Evolutionary conservation across 768 basidiomycete genomes (phyloP), one percentile per base, ranked within the genome.

Genomic region (Saitozyma sp.): DNA sequence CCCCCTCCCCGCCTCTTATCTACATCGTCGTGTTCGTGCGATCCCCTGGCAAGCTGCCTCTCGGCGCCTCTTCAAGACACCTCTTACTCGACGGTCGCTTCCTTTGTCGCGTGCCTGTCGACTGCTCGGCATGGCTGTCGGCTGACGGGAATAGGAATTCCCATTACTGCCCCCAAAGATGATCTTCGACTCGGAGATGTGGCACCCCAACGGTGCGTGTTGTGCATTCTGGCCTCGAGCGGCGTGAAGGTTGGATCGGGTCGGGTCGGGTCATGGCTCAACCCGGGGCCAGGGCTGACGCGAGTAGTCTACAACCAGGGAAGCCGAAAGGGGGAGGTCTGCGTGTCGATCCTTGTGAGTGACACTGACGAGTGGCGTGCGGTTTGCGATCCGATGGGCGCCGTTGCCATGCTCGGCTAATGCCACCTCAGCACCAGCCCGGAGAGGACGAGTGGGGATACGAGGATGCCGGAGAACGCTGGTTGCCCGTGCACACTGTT

Each of bases 401-500:
- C 54, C 39, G 20, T 54, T 14, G 50, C 20, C 37, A n/a, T 50
- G 67, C 48, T 63, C 20, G 45, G 46, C 58, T 46, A 20, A 50
- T 56, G 40, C 29, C 2, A 29, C 6, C 56, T 1, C 68, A 96
- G 92, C 95, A 98, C 74, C 87, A 90, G 42, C 95, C 95, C 0
- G 95, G 93, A 40, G 91, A 94, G 45, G 95, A 99, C 80, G 90
- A 97, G 78, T 97, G 79, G 69, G 82, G 95, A 10, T 97, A 95
- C 73, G 96, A 99, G 79, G 91, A 94, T 71, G 92, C 96, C 1
- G 89, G 91, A 50, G 96, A 99, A 82, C 83, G 96, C 65, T 99
- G 96, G 96, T 83, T 94, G 83, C 96, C 96, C 4, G 92, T 99
- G 51, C 96, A 99, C 78, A 90, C 90, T 0, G 89, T 97, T 41